Base-by-base conservation (phyloP, 805 yeast genomes). In the Sugiyamaella boreocaroliniensis region DNA sequence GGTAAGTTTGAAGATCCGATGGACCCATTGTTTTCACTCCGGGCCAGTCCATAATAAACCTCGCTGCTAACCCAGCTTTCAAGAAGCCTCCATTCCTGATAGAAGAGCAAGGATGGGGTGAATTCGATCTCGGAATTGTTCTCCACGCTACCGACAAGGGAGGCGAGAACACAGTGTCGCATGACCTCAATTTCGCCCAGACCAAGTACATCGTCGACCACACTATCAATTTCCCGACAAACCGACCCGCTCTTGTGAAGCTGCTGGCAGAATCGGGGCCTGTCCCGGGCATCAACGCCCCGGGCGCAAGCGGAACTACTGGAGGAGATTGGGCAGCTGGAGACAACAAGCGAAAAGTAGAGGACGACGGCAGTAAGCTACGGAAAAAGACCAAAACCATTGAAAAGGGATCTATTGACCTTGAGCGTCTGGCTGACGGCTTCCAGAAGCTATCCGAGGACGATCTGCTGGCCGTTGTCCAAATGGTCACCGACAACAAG, bases 91-190 rank as follows among this genome's bases (percentile, higher is more conserved):
- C 99, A 10, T 92, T 90, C 71, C 79, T 72, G 64, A 85, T 92
- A 53, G 86, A 82, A 64, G 99, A 92, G 68, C 84, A 88, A 72
- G 99, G 99, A 49, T 92, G 99, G 98, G 99, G 98, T 68, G 98
- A 92, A 60, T 92, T 92, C 64, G 97, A 90, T 65, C 78, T 93
- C 66, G 86, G 86, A 40, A 83, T 93, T 55, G 77, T 86, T 34
- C 74, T 90, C 43, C 85, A 85, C 56, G 72, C 86, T 45, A 76
- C 84, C 16, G 98, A 95, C 55, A 86, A 85, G 65, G 86, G 84
- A 51, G 98, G 98, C 47, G 97, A 90, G 68, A 78, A 85, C 56
- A 86, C 86, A 65, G 69, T 93, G 52, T 81, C 79, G 62, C 98
- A 93, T 67, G 99, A 92, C 70, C 79, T 92, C 67, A 89, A 89